Evolutionary conservation across 2,329 filamentous ascomycete species (phyloP).

Genomic region (Tympanopsis confertula): DNA sequence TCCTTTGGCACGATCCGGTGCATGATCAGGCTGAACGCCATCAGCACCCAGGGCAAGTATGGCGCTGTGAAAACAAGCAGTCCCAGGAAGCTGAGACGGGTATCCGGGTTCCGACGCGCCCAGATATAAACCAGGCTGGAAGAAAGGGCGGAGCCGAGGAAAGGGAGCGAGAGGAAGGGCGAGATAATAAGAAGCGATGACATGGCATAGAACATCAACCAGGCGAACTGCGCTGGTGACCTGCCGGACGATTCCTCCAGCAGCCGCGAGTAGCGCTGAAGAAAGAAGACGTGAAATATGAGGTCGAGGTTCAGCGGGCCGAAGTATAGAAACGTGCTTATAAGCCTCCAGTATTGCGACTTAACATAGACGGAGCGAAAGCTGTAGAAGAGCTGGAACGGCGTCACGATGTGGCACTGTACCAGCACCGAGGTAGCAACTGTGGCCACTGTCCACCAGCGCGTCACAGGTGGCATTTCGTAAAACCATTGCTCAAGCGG

Average conservation of each 20-base stretch:
- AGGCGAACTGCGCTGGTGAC: slow-evolving; percentile 54
- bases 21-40: slow-evolving; percentile 51
- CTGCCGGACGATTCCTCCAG: slow-evolving; percentile 54
- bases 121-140: slow-evolving; percentile 61
- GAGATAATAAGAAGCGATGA: slow-evolving; percentile 47
- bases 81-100: slow-evolving; percentile 50
- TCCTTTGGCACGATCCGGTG: slow-evolving; percentile 57
- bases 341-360: slow-evolving; percentile 58
- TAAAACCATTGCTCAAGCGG: slow-evolving; percentile 64
- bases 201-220: slow-evolving; percentile 52
- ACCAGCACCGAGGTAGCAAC: slow-evolving; percentile 52
- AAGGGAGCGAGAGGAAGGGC: slow-evolving; percentile 50
- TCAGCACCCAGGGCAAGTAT: slow-evolving; percentile 56
- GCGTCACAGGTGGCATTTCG: slow-evolving; percentile 58
- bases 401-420: slow-evolving; percentile 54
- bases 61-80: slow-evolving; percentile 55
- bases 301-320: slow-evolving; percentile 57
- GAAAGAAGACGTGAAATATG: slow-evolving; percentile 62
- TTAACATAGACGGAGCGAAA: slow-evolving; percentile 54
- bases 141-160: slow-evolving; percentile 51
- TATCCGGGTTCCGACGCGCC: slow-evolving; percentile 56
- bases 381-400: slow-evolving; percentile 62
- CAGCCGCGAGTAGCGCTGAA: slow-evolving; percentile 58
- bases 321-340: slow-evolving; percentile 61
- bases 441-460: slow-evolving; percentile 58